These are phyloP conservation scores for Spatholobus suberectus DNA, from an alignment of 306 rosid genomes.

Conservation along the genomic window DNA sequence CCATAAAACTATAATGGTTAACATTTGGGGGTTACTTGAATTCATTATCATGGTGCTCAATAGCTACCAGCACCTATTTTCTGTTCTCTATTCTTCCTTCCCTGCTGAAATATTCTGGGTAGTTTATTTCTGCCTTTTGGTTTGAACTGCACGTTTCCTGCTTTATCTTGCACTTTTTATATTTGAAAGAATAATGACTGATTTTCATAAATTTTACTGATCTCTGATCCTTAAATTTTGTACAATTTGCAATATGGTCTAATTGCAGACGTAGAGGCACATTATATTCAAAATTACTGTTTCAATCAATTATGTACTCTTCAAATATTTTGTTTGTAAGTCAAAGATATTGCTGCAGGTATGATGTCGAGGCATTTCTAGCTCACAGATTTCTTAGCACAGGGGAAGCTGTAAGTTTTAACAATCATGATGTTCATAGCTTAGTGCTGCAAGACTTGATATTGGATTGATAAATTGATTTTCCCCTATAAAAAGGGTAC, in stretches of 20 bases:
- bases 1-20: neutral
- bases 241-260: conserved; percentile 16
- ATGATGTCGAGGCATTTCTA: conserved; percentile 80
- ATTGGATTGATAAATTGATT: conserved; percentile 19
- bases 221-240: neutral
- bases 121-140: neutral
- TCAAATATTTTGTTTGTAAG: neutral
- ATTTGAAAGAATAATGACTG: neutral
- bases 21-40: neutral
- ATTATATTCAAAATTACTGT: neutral
- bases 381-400: conserved; percentile 70
- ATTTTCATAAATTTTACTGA: neutral
- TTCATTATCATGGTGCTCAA: neutral
- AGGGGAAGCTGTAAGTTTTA: conserved; percentile 86
- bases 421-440: conserved; percentile 20
- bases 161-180: neutral
- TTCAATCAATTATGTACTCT: neutral
- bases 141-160: neutral
- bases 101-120: neutral
- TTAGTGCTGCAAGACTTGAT: conserved; percentile 24
- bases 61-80: neutral
- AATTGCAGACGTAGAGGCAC: neutral
- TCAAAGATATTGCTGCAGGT: conserved; percentile 61
- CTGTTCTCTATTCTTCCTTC: neutral
- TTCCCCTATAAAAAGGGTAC: neutral